Evolutionary conservation across 306 rosid genomes (phyloP).

Genomic region (Lathyrus tuberosus): DNA sequence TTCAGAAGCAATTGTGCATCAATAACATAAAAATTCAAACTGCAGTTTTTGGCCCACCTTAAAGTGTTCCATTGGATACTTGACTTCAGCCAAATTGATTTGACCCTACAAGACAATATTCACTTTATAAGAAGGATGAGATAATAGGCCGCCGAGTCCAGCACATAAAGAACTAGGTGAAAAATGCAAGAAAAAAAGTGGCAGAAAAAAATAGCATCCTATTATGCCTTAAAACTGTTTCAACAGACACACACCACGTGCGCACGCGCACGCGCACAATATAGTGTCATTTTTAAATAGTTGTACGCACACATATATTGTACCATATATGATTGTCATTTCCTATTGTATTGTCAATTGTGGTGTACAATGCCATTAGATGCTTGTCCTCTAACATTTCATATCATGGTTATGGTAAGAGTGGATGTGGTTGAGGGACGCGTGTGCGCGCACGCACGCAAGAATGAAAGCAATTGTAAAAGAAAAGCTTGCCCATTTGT

Average conservation of each 20-base stretch:
- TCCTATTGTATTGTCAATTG: neutral
- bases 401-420: neutral
- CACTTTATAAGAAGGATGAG: constrained; percentile 29
- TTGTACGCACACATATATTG: neutral
- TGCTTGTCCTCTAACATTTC: neutral
- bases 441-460: no score
- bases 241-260: neutral
- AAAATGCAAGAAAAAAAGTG: constrained; percentile 15
- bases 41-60: constrained; percentile 56
- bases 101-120: constrained; percentile 71
- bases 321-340: neutral
- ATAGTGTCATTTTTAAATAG: neutral
- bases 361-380: neutral
- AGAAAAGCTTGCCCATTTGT: neutral
- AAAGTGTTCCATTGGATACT: constrained; percentile 75
- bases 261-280: neutral
- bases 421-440: neutral
- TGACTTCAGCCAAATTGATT: constrained; percentile 82
- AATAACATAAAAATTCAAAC: constrained; percentile 34
- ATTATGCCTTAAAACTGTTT: constrained; percentile 12
- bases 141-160: constrained; percentile 26
- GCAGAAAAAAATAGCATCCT: constrained; percentile 17
- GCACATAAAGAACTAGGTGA: constrained; percentile 31
- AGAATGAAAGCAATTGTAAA: neutral
- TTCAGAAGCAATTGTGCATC: constrained; percentile 27